Evolutionary conservation across 148 eudicot genomes (phyloP), one percentile per base, ranked within the genome.

Genomic region (Spergularia marina): DNA sequence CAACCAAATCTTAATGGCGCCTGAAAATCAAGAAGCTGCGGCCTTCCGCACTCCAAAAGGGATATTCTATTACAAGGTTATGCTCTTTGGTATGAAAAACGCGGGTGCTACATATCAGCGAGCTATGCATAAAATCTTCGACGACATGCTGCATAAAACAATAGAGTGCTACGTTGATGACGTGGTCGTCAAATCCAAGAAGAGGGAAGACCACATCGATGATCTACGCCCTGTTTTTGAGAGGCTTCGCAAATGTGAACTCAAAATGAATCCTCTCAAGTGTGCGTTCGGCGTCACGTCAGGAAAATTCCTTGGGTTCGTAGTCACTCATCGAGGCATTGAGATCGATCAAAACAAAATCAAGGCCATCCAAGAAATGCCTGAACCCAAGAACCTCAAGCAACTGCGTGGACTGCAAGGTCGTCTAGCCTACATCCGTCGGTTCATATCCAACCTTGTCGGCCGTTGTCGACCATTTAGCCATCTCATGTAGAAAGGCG

Each of bases 81-180:
- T 61, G 65, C 39, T 25, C 5, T 61, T 61, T 11, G 65, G 65
- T 7, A 6, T 61, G 14, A 61, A 61, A 16, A 61, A 61, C 15
- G 47, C 20, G 1, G 69, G 69, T 0, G 51, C 9, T 6, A 65
- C 47, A 17, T 65, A 65, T 14, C 69, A 47, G 18, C 4, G 13
- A 3, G 70, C 10, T 2, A 67, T 67, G 70, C 9, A 67, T 6
- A 52, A 69, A 4, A 68, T 18, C 20, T 68, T 68, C 20, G 71
- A 68, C 6, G 71, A 68, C 36, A 68, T 68, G 53, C 1, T 68
- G 55, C 71, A 68, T 5, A 11, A 68, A 5, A 49, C 17, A 2
- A 16, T 65, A 3, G 68, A 65, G 8, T 65, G 68, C n/a, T 65
- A 65, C 17, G 68, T 65, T 1, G 68, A 41, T n/a, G 55, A 44